These are phyloP conservation scores for Termitomyces sp. DNA, from an alignment of 1,284 basidiomycete species.

Conservation along the genomic window DNA sequence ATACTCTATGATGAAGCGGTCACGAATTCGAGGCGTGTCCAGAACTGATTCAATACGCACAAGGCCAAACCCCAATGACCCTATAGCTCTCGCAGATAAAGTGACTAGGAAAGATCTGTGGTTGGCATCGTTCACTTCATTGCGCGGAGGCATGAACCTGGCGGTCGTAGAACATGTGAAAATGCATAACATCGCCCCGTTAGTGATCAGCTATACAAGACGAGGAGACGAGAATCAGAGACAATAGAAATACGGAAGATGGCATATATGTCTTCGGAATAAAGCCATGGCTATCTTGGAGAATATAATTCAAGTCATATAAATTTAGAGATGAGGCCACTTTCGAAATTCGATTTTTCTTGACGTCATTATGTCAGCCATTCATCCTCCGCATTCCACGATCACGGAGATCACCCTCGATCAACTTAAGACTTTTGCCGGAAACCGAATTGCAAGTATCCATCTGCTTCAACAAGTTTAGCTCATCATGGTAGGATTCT, in stretches of 20 bases:
- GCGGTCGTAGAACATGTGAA: conserved; percentile 8
- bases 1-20: conserved; percentile 29
- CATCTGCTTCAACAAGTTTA: no score
- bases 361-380: conserved; percentile 10
- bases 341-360: conserved; percentile 20
- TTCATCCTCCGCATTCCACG: neutral
- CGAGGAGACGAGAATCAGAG: neutral
- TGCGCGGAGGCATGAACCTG: conserved; percentile 8
- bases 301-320: conserved; percentile 1
- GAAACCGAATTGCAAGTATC: no score
- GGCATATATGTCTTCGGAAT: conserved; percentile 6
- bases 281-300: neutral
- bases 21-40: neutral
- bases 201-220: neutral
- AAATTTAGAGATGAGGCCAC: conserved; percentile 30
- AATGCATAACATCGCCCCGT: conserved; percentile 11
- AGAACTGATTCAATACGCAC: conserved; percentile 24
- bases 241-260: neutral
- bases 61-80: conserved; percentile 35
- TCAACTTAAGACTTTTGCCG: no score
- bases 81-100: conserved; percentile 31
- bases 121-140: conserved; percentile 12
- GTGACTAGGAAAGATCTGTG: conserved; percentile 27
- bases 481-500: no score
- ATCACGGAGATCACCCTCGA: no score